Conservation (phyloP, 1,284 basidiomycete genomes). For the Apiotrichum sp. region DNA sequence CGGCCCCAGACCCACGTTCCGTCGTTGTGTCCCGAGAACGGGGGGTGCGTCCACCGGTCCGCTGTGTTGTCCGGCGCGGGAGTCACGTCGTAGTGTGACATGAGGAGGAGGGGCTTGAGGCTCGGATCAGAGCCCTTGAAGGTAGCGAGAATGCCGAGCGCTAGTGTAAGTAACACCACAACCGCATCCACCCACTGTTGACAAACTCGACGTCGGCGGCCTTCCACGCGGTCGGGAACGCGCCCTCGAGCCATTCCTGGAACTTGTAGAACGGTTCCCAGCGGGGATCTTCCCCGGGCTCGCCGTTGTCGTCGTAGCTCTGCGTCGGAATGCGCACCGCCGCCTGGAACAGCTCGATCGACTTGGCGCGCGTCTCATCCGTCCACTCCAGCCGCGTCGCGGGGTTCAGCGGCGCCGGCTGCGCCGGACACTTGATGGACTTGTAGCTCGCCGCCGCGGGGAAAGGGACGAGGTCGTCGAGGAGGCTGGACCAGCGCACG, state of each 20-base stretch:
- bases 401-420: conserved; percentile 34
- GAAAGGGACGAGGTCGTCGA: too few relatives aligned
- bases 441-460: too few relatives aligned
- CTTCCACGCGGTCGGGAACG: conserved; percentile 35
- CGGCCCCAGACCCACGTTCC: conserved; percentile 44
- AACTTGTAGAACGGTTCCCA: conserved; percentile 46
- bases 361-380: conserved; percentile 24
- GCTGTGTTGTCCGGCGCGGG: conserved; percentile 40
- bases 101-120: conserved; percentile 49
- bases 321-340: conserved; percentile 42
- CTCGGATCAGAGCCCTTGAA: conserved; percentile 47
- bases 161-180: conserved; percentile 9
- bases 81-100: conserved; percentile 34
- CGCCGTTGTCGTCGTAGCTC: conserved; percentile 45
- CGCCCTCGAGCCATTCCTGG: conserved; percentile 35
- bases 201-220: conserved; percentile 44
- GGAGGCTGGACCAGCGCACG: too few relatives aligned
- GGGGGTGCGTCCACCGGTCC: conserved; percentile 43
- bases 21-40: conserved; percentile 44
- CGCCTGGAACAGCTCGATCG: conserved; percentile 26
- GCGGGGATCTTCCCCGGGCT: conserved; percentile 41
- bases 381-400: conserved; percentile 28
- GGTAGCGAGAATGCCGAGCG: conserved; percentile 49
- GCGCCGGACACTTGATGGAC: conserved; percentile 29
- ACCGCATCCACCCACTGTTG: conserved; percentile 37